phyloP scores from a whole-genome alignment of 2,329 filamentous ascomycete genomes.

The Cercospora janseana region DNA sequence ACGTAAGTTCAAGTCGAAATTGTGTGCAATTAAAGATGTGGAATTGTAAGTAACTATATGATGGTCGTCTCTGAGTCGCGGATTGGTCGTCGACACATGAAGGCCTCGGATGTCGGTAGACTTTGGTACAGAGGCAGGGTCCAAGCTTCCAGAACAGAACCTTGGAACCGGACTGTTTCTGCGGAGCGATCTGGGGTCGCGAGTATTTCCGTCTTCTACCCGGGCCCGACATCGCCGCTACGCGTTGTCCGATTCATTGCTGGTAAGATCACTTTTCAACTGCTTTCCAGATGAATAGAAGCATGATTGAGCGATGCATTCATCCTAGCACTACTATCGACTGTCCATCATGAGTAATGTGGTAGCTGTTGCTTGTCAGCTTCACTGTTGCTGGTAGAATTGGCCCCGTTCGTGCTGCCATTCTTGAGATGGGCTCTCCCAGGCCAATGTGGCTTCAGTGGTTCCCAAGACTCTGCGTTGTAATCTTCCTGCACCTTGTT shows the following conservation, averaged over 20 bases:
- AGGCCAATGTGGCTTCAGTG: constrained; percentile 47
- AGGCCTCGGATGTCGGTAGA: constrained; percentile 1
- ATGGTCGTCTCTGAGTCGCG: background rate
- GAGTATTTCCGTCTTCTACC: background rate
- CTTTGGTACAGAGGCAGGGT: constrained; percentile 2
- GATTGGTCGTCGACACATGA: background rate
- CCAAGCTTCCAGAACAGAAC: constrained; percentile 1
- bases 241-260: too few species aligned
- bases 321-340: background rate
- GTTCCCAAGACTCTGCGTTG: constrained; percentile 76
- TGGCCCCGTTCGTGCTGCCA: constrained; percentile 12
- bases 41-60: background rate
- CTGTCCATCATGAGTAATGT: constrained; percentile 19
- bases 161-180: background rate
- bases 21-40: background rate
- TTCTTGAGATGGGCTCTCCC: constrained; percentile 20
- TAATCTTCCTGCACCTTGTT: constrained; percentile 70
- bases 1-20: too few species aligned
- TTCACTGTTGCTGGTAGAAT: background rate
- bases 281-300: too few species aligned
- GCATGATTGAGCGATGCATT: background rate
- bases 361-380: constrained; percentile 21
- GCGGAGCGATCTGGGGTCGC: constrained; percentile 2
- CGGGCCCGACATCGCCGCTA: background rate
- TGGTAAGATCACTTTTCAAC: too few species aligned